phyloP scores from a whole-genome alignment of 2,329 filamentous ascomycete genomes.

The Penicillium sp. region DNA sequence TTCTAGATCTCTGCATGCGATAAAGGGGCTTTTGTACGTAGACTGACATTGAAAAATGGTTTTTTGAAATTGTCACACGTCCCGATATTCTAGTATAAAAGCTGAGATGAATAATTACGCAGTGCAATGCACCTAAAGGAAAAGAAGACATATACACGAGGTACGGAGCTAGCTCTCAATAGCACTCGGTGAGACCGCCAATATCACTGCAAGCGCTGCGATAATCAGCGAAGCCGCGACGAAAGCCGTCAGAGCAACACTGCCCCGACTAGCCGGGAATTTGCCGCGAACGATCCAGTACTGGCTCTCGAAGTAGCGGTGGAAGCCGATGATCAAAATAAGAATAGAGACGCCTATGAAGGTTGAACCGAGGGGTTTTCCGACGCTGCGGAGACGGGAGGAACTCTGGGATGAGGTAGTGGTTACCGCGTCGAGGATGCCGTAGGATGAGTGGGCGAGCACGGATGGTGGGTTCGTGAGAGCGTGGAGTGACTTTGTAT shows the following conservation, averaged over 20 bases:
- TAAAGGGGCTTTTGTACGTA: too few species aligned
- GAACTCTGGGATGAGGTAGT: slow-evolving; percentile 11
- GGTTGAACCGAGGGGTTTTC: slow-evolving; percentile 63
- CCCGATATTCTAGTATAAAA: neutral
- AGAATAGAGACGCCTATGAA: slow-evolving; percentile 62
- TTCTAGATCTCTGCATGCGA: too few species aligned
- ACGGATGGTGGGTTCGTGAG: slow-evolving; percentile 9
- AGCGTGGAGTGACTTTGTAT: neutral
- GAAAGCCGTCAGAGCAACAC: slow-evolving; percentile 57
- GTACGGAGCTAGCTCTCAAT: slow-evolving; percentile 25
- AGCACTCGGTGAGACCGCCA: slow-evolving; percentile 52
- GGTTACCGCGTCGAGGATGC: slow-evolving; percentile 18
- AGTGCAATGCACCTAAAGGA: neutral
- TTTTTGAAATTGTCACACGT: too few species aligned
- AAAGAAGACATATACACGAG: neutral
- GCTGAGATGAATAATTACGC: neutral
- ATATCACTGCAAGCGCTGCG: slow-evolving; percentile 58
- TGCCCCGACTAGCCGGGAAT: slow-evolving; percentile 63
- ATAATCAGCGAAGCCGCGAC: slow-evolving; percentile 58
- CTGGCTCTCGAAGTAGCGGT: slow-evolving; percentile 65
- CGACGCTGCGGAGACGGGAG: slow-evolving; percentile 48
- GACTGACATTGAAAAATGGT: too few species aligned
- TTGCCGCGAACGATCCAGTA: slow-evolving; percentile 66
- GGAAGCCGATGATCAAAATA: slow-evolving; percentile 61
- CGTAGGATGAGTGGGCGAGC: slow-evolving; percentile 19